These are phyloP conservation scores for Paramecium caudatum DNA, from an alignment of 73 alveolate genomes.

Conservation along the genomic window DNA sequence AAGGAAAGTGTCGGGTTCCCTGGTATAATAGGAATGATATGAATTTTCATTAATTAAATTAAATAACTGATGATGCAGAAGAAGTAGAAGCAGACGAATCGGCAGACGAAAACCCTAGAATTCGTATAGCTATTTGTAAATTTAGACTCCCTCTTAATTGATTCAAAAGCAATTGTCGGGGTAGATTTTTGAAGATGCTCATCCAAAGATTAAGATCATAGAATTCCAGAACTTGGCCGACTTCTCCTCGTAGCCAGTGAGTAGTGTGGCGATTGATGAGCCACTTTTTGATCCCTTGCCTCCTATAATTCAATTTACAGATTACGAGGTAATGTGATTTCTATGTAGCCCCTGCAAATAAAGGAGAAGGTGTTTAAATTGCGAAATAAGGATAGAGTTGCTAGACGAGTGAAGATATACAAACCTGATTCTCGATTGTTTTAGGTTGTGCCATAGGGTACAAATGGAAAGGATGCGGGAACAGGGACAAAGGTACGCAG, in stretches of 20 bases:
- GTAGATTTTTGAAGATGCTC: constrained; percentile 86
- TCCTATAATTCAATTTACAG: constrained; percentile 96
- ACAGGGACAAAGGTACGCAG: constrained; percentile 81
- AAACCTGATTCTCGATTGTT: constrained; percentile 99
- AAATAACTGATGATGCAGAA: constrained; percentile 65
- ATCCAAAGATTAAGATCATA: constrained; percentile 94
- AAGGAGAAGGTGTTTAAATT: constrained; percentile 73
- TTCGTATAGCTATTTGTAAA: constrained; percentile 3
- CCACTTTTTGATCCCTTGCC: constrained; percentile 99
- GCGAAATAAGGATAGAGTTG: constrained; percentile 97
- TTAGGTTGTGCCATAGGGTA: constrained; percentile 95
- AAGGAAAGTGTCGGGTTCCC: not conserved
- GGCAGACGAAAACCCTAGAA: constrained; percentile 11
- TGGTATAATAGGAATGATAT: not conserved
- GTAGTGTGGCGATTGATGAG: constrained; percentile 98
- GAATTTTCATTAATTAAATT: not conserved
- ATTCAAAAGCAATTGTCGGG: constrained; percentile 91
- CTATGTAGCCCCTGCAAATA: constrained; percentile 81
- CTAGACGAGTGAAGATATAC: constrained; percentile 97
- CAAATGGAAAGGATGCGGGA: constrained; percentile 78
- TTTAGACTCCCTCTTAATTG: constrained; percentile 82
- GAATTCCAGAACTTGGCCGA: constrained; percentile 97
- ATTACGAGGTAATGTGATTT: constrained; percentile 95
- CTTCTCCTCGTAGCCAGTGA: constrained; percentile 94
- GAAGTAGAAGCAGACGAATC: constrained; percentile 8